Evolutionary conservation across 2,329 filamentous ascomycete species (phyloP), one percentile per base, ranked within the genome.

Genomic region (Hypoxylon sp.): DNA sequence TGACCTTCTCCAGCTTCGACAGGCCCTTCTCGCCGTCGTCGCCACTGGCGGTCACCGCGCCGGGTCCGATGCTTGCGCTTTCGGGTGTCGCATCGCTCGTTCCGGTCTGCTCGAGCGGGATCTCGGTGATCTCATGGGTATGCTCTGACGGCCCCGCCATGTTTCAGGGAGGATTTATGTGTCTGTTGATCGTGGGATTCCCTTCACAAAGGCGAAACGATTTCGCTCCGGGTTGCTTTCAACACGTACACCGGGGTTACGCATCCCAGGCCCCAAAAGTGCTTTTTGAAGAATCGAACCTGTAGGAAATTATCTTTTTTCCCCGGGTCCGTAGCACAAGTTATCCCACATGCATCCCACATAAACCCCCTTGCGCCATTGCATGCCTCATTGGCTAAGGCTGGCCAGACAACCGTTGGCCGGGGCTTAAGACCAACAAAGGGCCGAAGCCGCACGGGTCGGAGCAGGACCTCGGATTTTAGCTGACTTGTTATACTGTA

Each of bases 1-100:
- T 58, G 51, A 61, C 55, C 13, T 54, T 59, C 35, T 63, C 55
- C 4, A 66, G 55, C 20, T 8, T 34, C 32, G 62, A 62, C 46
- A 57, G 29, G 3, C 32, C 49, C 7, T 41, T 30, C 44, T 63
- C 62, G n/a, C n/a, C n/a, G n/a, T 42, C 34, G 16, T 61, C 53
- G 13, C 41, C 45, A n/a, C 29, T 27, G 4, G 36, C 37, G 2
- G 17, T 41, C 7, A 32, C 27, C 3, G 16, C 31, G 16, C 16
- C 51, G 9, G 21, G 37, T 36, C 41, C 26, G 5, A 35, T n/a
- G 8, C 19, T 51, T 15, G 57, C 57, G 12, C 36, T 19, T 31
- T 49, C 45, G 15, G 57, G 42, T n/a, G 41, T 45, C 11, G 20
- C 16, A 16, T 35, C 17, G 19, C 29, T 34, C 20, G 32, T 40